Base-by-base conservation (phyloP, 805 yeast species). In the Wickerhamiella occidentalis region DNA sequence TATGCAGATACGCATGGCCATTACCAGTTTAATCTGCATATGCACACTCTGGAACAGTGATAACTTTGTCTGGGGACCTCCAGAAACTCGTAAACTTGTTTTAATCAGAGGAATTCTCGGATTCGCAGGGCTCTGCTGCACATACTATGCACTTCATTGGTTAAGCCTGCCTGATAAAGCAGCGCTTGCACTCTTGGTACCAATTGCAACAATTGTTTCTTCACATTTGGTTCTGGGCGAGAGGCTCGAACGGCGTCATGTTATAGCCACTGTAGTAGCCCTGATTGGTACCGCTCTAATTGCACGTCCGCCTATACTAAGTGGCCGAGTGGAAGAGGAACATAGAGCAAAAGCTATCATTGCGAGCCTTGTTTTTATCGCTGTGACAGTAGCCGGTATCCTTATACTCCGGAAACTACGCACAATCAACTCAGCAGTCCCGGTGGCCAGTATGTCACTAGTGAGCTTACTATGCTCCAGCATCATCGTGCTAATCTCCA, bases 81-180 rank as follows among this genome's bases (percentile, higher is more conserved):
- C 64, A 9, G 75, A 71, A 1, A 60, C 77, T 36, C 67, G 95
- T 12, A 58, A 62, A 46, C 69, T 75, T 56, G 65, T 86, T 50
- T 61, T 76, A 0, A 44, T 75, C 3, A 70, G 96, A 52, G 95
- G 95, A 0, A 44, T 73, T 1, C 70, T 78, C 13, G 96, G 96
- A 4, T 84, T 79, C 56, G 62, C 81, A 50, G 94, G 95, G 2
- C 94, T 86, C 5, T 80, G 81, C 59, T 81, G 90, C 3, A 69
- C 83, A 59, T 87, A 85, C 63, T 84, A 71, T 61, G 78, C 94
- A 0, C 67, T 87, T 54, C 72, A 77, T 65, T 85, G 82, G 58
- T 69, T 87, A 41, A 76, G 85, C 45, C 73, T 87, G 3, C 79
- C 88, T 12, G 96, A 87, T 59, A 84, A 94, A 0, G 80, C 85